phyloP scores from a whole-genome alignment of 2,329 filamentous ascomycete genomes.

The Amphichorda felina region DNA sequence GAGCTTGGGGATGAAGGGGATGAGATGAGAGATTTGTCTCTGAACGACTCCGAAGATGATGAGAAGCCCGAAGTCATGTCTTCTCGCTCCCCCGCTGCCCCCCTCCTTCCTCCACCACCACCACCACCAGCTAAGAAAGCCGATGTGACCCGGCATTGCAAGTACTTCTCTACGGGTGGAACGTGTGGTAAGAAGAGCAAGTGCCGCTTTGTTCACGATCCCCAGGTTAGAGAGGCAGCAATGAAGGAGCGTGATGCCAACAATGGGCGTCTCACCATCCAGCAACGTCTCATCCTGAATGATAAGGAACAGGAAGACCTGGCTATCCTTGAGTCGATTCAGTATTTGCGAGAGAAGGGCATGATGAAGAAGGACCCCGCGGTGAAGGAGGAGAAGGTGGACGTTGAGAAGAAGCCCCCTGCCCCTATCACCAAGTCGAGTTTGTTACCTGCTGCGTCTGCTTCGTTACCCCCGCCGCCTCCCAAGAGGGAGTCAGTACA shows the following conservation, averaged over 20 bases:
- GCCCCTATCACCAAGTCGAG: slow-evolving; percentile 10
- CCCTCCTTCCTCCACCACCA: slow-evolving; percentile 30
- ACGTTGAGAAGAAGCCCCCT: slow-evolving; percentile 8
- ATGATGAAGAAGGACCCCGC: slow-evolving; percentile 23
- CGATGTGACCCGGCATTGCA: slow-evolving; percentile 55
- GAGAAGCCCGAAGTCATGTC: slow-evolving; percentile 47
- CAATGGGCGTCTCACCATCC: slow-evolving; percentile 52
- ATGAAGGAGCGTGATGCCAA: slow-evolving; percentile 53
- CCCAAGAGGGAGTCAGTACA: slow-evolving; percentile 21
- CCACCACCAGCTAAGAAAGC: slow-evolving; percentile 37
- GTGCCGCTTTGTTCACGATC: slow-evolving; percentile 61
- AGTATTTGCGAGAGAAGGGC: slow-evolving; percentile 52
- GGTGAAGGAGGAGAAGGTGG: slow-evolving; percentile 5
- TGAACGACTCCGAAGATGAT: slow-evolving; percentile 41
- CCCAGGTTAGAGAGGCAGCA: slow-evolving; percentile 49
- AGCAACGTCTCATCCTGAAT: slow-evolving; percentile 53
- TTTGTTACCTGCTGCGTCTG: slow-evolving; percentile 23
- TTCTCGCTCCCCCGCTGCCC: slow-evolving; percentile 16
- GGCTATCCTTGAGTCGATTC: slow-evolving; percentile 52
- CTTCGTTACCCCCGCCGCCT: slow-evolving; percentile 23
- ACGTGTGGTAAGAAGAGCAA: slow-evolving; percentile 63
- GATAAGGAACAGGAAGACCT: slow-evolving; percentile 59
- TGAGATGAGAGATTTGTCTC: slow-evolving; percentile 44
- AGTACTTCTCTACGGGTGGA: slow-evolving; percentile 58
- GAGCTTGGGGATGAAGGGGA: slow-evolving; percentile 57